These are phyloP conservation scores for Mortierella polycephala DNA, from an alignment of 371 early-diverging fungal species.

Conservation along the genomic window DNA sequence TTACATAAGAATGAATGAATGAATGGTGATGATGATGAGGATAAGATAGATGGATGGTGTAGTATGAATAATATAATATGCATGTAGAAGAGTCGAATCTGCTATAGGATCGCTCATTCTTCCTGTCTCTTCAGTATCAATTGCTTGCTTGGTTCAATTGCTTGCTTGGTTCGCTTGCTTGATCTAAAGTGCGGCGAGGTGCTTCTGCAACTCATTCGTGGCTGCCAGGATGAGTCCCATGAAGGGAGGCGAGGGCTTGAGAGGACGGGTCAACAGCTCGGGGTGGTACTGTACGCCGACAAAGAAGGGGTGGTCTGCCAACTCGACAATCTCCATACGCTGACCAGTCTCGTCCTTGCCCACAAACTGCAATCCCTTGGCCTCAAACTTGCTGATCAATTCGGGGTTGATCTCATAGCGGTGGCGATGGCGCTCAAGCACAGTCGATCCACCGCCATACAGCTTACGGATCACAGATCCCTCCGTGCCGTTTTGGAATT, in stretches of 20 bases:
- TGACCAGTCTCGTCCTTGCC: constrained; percentile 95
- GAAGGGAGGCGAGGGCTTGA: constrained; percentile 95
- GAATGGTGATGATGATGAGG: not conserved
- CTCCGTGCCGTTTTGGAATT: constrained; percentile 79
- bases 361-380: constrained; percentile 91
- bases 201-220: constrained; percentile 58
- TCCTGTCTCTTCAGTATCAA: not conserved
- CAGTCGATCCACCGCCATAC: constrained; percentile 73
- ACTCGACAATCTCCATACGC: constrained; percentile 98
- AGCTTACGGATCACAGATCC: constrained; percentile 66
- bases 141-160: not conserved
- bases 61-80: not conserved
- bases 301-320: constrained; percentile 95
- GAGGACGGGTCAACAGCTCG: constrained; percentile 97
- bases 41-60: too few relatives aligned
- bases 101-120: not conserved
- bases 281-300: constrained; percentile 99
- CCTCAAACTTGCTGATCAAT: constrained; percentile 80
- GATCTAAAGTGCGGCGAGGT: constrained; percentile 32
- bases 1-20: not conserved
- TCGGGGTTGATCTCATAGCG: constrained; percentile 98
- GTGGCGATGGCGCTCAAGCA: constrained; percentile 98
- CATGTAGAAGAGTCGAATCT: not conserved
- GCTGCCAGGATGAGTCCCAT: constrained; percentile 93
- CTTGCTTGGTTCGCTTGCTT: not conserved